Base-by-base conservation (phyloP, 805 yeast genomes). In the Saturnispora besseyi region DNA sequence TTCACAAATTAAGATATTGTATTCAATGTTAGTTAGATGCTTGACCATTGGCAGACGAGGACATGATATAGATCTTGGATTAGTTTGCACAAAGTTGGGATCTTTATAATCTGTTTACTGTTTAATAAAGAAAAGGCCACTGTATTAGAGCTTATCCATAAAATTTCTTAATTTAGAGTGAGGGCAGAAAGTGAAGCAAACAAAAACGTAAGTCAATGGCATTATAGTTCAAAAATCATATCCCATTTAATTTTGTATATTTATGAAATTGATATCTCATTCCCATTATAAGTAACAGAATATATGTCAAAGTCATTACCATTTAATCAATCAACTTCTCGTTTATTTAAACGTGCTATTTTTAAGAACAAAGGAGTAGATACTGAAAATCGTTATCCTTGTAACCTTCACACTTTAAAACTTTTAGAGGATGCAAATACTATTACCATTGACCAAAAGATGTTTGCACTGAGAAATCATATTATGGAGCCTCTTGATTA, bases 11-110 rank as follows among this genome's bases (percentile, higher is more conserved):
- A 47, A 41, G 29, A 33, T 47, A 2, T 36, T 48, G 11, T 43
- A 48, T 47, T 53, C 45, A 44, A 37, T 29, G 50, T 45, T 31
- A 13, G 15, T 47, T n/a, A 24, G n/a, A 22, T 41, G 50, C 15
- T 34, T 47, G 18, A 26, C 21, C 3, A 31, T 26, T 18, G 45
- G 45, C 6, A 15, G 36, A 13, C 28, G 37, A 34, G 6, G 7
- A 4, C 18, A 45, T 7, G 43, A 30, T 38, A 8, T 11, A 7
- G 26, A 36, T 26, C 15, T 45, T 11, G 32, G 31, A 13, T 28
- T n/a, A 3, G 33, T 47, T 15, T 47, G 50, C 34, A 40, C 18
- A 12, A 41, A 21, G 9, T 22, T 47, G 7, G 45, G 45, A 2
- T 26, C 41, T 3, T 8, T 37, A 4, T 44, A 36, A 22, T 10